These are phyloP conservation scores for Leavenworthia alabamica DNA, from an alignment of 345 rosid genomes.

Conservation along the genomic window DNA sequence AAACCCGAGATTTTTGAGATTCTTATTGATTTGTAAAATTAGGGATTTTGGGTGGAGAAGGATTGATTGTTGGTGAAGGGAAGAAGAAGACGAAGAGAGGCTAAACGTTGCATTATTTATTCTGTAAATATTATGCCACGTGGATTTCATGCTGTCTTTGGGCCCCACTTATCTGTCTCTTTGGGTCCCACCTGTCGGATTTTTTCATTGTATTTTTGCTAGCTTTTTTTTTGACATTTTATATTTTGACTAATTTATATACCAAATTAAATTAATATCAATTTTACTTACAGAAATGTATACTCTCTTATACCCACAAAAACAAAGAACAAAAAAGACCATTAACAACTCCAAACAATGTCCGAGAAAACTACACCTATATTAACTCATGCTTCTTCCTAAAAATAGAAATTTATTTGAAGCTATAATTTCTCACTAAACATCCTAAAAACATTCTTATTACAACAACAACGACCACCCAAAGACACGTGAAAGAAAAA, in stretches of 20 bases:
- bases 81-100: too few relatives aligned
- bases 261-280: neutral
- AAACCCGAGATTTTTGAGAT: conserved; percentile 1
- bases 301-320: too few relatives aligned
- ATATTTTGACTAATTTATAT: neutral
- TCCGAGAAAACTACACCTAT: neutral
- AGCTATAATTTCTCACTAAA: conserved; percentile 7
- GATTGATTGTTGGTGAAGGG: neutral
- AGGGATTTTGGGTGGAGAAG: conserved; percentile 6
- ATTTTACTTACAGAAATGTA: too few relatives aligned
- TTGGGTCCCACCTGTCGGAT: neutral
- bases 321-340: too few relatives aligned
- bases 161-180: neutral
- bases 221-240: too few relatives aligned
- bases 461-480: conserved; percentile 16
- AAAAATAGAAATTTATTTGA: conserved; percentile 22
- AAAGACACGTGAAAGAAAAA: conserved; percentile 14
- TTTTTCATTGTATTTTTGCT: too few relatives aligned
- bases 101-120: too few relatives aligned
- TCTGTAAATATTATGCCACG: conserved; percentile 16
- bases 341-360: conserved; percentile 9
- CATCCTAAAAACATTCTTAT: conserved; percentile 25
- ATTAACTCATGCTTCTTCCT: conserved; percentile 5
- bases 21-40: neutral
- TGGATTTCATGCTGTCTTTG: conserved; percentile 23